Evolutionary conservation across 2,329 filamentous ascomycete genomes (phyloP).

Genomic region (Penicillium sp.): DNA sequence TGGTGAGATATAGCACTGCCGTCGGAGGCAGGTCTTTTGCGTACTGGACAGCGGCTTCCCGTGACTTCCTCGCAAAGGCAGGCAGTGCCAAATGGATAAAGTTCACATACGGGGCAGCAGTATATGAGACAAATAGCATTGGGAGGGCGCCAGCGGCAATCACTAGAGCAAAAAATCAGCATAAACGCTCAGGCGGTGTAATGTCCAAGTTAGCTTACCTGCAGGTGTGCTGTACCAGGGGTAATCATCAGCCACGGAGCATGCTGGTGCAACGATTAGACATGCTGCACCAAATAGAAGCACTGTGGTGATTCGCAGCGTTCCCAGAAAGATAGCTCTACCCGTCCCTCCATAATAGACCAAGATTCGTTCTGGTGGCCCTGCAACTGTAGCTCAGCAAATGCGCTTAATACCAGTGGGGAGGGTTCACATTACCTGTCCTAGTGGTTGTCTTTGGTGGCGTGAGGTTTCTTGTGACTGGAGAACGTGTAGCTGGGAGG

Average conservation of each 20-base stretch:
- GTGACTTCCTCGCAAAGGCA: slow-evolving; percentile 61
- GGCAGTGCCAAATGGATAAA: slow-evolving; percentile 71
- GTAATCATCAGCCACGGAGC: slow-evolving; percentile 47
- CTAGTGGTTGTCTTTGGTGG: slow-evolving; percentile 28
- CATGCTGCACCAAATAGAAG: slow-evolving; percentile 67
- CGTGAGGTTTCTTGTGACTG: slow-evolving; percentile 10
- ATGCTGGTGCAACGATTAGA: slow-evolving; percentile 62
- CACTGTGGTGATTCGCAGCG: slow-evolving; percentile 69
- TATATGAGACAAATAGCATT: slow-evolving; percentile 63
- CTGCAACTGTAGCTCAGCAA: slow-evolving; percentile 26
- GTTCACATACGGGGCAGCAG: slow-evolving; percentile 69
- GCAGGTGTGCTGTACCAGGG: slow-evolving; percentile 45
- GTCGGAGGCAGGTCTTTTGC: slow-evolving; percentile 46
- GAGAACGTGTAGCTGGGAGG: slow-evolving; percentile 15
- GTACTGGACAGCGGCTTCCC: slow-evolving; percentile 47
- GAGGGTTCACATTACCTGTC: slow-evolving; percentile 25
- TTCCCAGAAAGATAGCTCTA: slow-evolving; percentile 66
- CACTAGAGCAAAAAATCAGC: slow-evolving; percentile 43
- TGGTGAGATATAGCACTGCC: slow-evolving; percentile 47
- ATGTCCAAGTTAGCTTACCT: slow-evolving; percentile 33
- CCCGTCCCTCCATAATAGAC: slow-evolving; percentile 74
- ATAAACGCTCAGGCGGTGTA: neutral
- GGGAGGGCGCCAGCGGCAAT: slow-evolving; percentile 63
- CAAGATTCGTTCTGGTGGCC: slow-evolving; percentile 52
- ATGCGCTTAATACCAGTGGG: neutral